A percentile compares a stretch with the other conserved stretches of the same genome.
phyloP scores from a whole-genome alignment of 176 grass and related monocot genomes.

The Bothriochloa decipiens region DNA sequence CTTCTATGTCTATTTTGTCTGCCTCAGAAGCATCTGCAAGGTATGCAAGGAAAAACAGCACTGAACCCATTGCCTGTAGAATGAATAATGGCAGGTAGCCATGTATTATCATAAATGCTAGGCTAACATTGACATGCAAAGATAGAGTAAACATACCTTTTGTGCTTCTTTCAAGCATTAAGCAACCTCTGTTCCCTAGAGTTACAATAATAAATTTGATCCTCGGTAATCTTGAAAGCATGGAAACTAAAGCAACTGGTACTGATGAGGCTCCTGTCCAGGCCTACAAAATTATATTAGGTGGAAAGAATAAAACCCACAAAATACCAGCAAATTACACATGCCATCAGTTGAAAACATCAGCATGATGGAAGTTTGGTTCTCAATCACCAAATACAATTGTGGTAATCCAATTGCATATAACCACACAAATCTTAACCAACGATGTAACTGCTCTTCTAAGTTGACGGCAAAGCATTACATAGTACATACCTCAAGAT shows the following conservation, averaged over 20 bases:
- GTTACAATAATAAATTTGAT: conserved; percentile 82
- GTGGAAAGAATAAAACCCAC: conserved; percentile 11
- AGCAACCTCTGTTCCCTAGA: conserved; percentile 71
- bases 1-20: conserved; percentile 63
- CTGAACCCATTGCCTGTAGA: background rate
- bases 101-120: conserved; percentile 1
- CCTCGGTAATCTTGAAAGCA: conserved; percentile 77
- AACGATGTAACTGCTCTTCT: background rate
- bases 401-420: conserved; percentile 3
- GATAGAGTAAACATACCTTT: conserved; percentile 50
- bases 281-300: conserved; percentile 47
- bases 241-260: conserved; percentile 66
- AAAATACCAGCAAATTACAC: conserved; percentile 12
- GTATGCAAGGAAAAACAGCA: background rate
- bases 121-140: background rate
- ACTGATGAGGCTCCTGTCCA: conserved; percentile 72
- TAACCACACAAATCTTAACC: conserved; percentile 1
- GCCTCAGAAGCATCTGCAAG: conserved; percentile 68
- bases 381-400: background rate
- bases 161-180: conserved; percentile 87
- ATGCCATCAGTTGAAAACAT: background rate
- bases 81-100: conserved; percentile 12
- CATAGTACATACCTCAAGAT: background rate
- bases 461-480: background rate
- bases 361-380: background rate